Evolutionary conservation across 441 rosid species (phyloP).

Genomic region (Lepidium campestre): DNA sequence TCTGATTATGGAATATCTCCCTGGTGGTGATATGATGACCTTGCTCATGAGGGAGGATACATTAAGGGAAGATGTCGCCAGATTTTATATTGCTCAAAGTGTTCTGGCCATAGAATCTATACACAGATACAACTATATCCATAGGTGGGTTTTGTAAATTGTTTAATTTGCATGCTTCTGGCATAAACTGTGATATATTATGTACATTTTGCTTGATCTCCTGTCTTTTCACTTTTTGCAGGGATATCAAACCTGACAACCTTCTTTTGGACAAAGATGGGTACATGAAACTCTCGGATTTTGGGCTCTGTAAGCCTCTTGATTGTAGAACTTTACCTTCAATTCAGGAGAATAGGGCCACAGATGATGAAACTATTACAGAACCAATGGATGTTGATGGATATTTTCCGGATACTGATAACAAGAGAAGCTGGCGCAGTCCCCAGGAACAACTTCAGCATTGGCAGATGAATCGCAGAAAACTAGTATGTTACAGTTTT

Average conservation of each 20-base stretch:
- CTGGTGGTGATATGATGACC: slow-evolving; percentile 99
- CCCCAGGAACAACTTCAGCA: slow-evolving; percentile 93
- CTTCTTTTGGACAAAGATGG: slow-evolving; percentile 92
- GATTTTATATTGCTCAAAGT: slow-evolving; percentile 92
- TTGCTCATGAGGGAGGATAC: slow-evolving; percentile 92
- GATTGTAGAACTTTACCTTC: slow-evolving; percentile 75
- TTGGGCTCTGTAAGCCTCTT: slow-evolving; percentile 97
- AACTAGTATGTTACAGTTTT: slow-evolving; percentile 45
- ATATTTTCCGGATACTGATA: slow-evolving; percentile 65
- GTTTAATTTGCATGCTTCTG: slow-evolving; percentile 15
- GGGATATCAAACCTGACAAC: slow-evolving; percentile 97
- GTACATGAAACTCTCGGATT: slow-evolving; percentile 97
- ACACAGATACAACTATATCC: slow-evolving; percentile 88
- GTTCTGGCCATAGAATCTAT: slow-evolving; percentile 92
- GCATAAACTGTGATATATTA: background rate
- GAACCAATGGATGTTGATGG: slow-evolving; percentile 91
- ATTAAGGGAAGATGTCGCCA: slow-evolving; percentile 81
- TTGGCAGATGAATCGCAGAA: slow-evolving; percentile 98
- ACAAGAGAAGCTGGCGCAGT: slow-evolving; percentile 78
- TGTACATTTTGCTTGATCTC: background rate
- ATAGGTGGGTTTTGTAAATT: slow-evolving; percentile 52
- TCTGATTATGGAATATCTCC: slow-evolving; percentile 95
- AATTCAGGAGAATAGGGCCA: slow-evolving; percentile 67
- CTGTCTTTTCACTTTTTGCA: slow-evolving; percentile 31
- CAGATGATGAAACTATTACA: slow-evolving; percentile 51